These are phyloP conservation scores for Hemileccinum impolitum DNA, from an alignment of 768 basidiomycete species.

Conservation along the genomic window DNA sequence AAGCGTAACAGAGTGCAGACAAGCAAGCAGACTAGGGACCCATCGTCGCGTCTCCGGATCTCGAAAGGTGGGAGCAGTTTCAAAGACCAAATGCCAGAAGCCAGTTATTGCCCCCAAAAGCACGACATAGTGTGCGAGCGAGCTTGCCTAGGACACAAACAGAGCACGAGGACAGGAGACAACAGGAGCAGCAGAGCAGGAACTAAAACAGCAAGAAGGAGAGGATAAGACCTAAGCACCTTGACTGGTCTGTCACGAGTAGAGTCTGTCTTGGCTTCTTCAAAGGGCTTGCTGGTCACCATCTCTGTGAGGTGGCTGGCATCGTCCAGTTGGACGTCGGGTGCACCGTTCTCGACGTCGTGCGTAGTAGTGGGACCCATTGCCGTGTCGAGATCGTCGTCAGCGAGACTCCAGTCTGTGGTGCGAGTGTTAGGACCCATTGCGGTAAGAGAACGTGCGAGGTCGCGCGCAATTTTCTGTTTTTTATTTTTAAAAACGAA, in stretches of 20 bases:
- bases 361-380: constrained; percentile 46
- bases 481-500: background rate
- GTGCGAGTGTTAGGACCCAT: constrained; percentile 25
- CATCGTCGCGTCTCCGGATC: constrained; percentile 24
- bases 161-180: constrained; percentile 14
- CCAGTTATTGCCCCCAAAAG: constrained; percentile 19
- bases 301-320: constrained; percentile 18
- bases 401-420: constrained; percentile 45
- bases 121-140: constrained; percentile 15
- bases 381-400: constrained; percentile 43
- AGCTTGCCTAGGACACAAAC: constrained; percentile 16
- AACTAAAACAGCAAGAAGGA: constrained; percentile 29
- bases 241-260: constrained; percentile 76
- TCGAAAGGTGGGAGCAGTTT: constrained; percentile 28
- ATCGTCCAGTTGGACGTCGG: constrained; percentile 37
- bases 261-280: constrained; percentile 47
- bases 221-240: constrained; percentile 76
- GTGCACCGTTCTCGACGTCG: constrained; percentile 44
- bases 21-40: constrained; percentile 37
- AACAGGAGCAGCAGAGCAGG: constrained; percentile 19
- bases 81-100: constrained; percentile 21
- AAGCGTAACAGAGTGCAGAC: constrained; percentile 32
- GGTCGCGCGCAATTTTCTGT: background rate
- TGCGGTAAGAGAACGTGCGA: constrained; percentile 7
- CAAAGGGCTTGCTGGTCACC: constrained; percentile 21